Evolutionary conservation across 495 filamentous ascomycete genomes (phyloP).

Genomic region (Margaritispora aquatica): DNA sequence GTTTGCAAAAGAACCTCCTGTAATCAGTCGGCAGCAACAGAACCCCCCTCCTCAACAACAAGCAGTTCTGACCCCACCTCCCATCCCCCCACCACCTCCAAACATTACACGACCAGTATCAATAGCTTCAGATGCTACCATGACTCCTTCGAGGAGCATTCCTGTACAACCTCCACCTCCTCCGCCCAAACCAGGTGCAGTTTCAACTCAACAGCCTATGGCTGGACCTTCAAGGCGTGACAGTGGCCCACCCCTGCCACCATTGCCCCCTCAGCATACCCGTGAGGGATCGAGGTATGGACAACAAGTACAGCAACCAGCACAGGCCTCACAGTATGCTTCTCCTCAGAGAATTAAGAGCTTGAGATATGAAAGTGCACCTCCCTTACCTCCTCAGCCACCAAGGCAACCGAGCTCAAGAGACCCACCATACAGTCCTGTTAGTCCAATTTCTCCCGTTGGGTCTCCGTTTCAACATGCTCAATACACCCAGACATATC

Average conservation of each 20-base stretch:
- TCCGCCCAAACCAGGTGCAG: conserved; percentile 27
- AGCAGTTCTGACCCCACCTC: conserved; percentile 49
- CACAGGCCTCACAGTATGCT: conserved; percentile 11
- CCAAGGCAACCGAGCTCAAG: conserved; percentile 6
- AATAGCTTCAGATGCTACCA: not conserved
- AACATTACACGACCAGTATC: conserved; percentile 38
- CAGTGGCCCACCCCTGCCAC: conserved; percentile 34
- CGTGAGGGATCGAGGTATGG: conserved; percentile 7
- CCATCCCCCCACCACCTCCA: conserved; percentile 64
- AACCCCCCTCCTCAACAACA: conserved; percentile 34
- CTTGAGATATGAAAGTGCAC: conserved; percentile 22
- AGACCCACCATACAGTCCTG: conserved; percentile 18
- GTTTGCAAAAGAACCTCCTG: conserved; percentile 91
- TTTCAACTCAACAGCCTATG: conserved; percentile 1
- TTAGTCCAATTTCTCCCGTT: conserved; percentile 18
- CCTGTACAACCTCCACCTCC: conserved; percentile 32
- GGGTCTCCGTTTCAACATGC: conserved; percentile 1
- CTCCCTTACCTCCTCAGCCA: conserved; percentile 26
- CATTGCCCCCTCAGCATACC: conserved; percentile 28
- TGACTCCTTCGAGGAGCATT: conserved; percentile 11
- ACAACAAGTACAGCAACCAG: conserved; percentile 5
- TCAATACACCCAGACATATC: conserved; percentile 11
- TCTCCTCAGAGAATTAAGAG: conserved; percentile 18
- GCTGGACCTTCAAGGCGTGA: conserved; percentile 7
- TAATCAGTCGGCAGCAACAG: conserved; percentile 65